Base-by-base conservation (phyloP, 768 basidiomycete genomes). In the Clavulina sp. region DNA sequence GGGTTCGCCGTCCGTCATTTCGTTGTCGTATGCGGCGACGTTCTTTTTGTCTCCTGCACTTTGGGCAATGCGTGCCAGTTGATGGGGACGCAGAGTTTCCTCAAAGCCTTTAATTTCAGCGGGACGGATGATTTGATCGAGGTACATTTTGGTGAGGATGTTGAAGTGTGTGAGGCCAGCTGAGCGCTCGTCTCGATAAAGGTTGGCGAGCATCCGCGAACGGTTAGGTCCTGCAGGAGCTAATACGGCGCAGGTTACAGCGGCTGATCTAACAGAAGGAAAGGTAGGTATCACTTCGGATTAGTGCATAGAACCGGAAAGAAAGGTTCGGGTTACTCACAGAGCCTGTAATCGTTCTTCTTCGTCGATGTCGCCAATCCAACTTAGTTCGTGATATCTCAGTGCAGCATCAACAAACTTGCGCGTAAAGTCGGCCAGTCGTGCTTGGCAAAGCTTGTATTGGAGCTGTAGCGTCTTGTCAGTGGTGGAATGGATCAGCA, bases 181-280 rank as follows among this genome's bases (percentile, higher is more conserved):
- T 0, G 87, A 80, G 34, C 95, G 80, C 61, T 97, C 95, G 62
- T 99, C 95, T 46, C 95, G 77, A 62, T 87, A 92, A 46, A 99
- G 73, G 26, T 93, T 81, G 5, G 91, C 87, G 51, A 99, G 75
- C 13, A 95, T 73, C 30, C 95, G 80, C 36, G 92, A 95, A 33
- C 95, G 81, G 63, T 89, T 89, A 5, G 95, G 95, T 0, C 95
- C 95, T 41, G 95, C 91, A 13, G 95, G 93, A 7, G 92, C 95
- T 16, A 99, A 76, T 53, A 99, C 89, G 19, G 88, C 91, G 62
- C 93, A 96, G 1, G 87, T 92, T 31, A 96, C 89, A 6, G 95
- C 91, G 33, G 91, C 85, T 50, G 80, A 71, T 33, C 89, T 93
- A 56, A 9, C 26, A 28, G 13, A 46, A 23, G 36, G 18, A 21